Evolutionary conservation across 164 flowering plant genomes (phyloP).

Genomic region (Tetrastigma voinierianum): DNA sequence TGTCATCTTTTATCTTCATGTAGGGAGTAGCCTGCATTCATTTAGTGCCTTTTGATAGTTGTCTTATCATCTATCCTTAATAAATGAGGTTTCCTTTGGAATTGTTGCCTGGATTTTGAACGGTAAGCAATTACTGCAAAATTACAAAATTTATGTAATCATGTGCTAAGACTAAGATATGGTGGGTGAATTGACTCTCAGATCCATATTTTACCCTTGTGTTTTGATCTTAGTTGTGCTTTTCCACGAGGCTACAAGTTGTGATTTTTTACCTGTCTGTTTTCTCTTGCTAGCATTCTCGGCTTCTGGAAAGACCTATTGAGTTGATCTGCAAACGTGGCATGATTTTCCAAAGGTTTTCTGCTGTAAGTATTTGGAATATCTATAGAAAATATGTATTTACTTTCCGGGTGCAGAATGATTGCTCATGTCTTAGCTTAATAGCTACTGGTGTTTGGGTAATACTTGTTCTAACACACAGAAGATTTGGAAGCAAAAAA

Average conservation of each 20-base stretch:
- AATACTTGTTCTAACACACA: background rate
- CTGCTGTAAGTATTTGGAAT: slow-evolving; percentile 53
- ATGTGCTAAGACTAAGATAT: background rate
- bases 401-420: background rate
- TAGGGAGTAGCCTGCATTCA: background rate
- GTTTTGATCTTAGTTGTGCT: background rate
- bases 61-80: background rate
- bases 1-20: background rate
- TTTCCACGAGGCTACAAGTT: background rate
- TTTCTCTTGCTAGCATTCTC: slow-evolving; percentile 54
- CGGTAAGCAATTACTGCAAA: background rate
- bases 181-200: background rate
- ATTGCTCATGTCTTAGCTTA: background rate
- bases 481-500: background rate
- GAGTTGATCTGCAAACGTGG: slow-evolving; percentile 69
- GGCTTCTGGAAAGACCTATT: slow-evolving; percentile 74
- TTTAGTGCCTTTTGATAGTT: background rate
- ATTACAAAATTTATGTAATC: background rate
- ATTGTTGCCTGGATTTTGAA: background rate
- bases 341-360: slow-evolving; percentile 48
- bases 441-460: background rate
- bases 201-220: background rate
- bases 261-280: background rate
- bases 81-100: background rate
- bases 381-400: background rate